Conservation (phyloP, 2,329 filamentous ascomycete genomes). For the Myriosclerotinia curreyana region DNA sequence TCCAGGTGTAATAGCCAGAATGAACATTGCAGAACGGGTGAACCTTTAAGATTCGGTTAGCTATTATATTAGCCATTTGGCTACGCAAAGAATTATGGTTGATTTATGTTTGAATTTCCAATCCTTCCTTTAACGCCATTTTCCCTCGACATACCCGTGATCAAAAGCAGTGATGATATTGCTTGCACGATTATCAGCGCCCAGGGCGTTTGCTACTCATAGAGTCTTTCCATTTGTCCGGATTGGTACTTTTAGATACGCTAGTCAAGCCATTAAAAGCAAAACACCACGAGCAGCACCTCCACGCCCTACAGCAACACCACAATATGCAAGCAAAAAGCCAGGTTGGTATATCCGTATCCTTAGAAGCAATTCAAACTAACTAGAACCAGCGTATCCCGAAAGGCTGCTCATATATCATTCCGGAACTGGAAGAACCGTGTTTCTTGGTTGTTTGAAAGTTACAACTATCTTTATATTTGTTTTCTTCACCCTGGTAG, state of each 20-base stretch:
- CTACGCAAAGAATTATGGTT: not conserved
- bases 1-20: too few species aligned
- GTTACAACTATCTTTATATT: slow-evolving; percentile 68
- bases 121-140: not conserved
- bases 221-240: not conserved
- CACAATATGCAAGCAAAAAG: slow-evolving; percentile 21
- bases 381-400: slow-evolving; percentile 46
- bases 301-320: slow-evolving; percentile 3
- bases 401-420: slow-evolving; percentile 70
- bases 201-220: not conserved
- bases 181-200: slow-evolving; percentile 2
- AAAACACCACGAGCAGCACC: not conserved
- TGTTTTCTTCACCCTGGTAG: slow-evolving; percentile 61
- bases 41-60: not conserved
- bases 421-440: slow-evolving; percentile 63
- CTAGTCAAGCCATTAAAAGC: not conserved
- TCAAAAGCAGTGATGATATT: slow-evolving; percentile 6
- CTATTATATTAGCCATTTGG: not conserved
- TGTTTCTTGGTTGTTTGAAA: slow-evolving; percentile 68
- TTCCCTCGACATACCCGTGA: not conserved
- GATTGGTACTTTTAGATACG: not conserved
- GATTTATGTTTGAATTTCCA: not conserved
- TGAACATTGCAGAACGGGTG: not conserved
- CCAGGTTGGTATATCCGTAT: not conserved
- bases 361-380: not conserved